Evolutionary conservation across 805 yeast species (phyloP).

Genomic region (Metschnikowia hibisci): DNA sequence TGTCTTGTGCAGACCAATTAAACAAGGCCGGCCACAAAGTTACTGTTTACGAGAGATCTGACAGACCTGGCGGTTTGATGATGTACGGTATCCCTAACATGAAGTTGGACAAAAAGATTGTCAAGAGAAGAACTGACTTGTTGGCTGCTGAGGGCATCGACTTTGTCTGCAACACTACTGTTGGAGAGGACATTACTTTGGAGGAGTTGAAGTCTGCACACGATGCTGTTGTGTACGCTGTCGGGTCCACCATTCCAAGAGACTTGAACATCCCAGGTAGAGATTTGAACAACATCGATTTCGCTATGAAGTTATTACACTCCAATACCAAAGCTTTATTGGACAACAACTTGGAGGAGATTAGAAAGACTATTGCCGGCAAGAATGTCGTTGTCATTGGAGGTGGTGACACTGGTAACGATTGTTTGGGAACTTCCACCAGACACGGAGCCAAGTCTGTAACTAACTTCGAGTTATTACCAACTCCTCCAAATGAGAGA

Average conservation of each 20-base stretch:
- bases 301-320: conserved; percentile 88
- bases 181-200: conserved; percentile 79
- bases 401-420: conserved; percentile 99
- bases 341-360: conserved; percentile 73
- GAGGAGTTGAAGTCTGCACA: conserved; percentile 58
- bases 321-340: conserved; percentile 87
- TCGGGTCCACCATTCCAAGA: conserved; percentile 96
- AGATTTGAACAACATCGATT: conserved; percentile 82
- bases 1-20: conserved; percentile 95
- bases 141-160: conserved; percentile 86
- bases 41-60: conserved; percentile 89
- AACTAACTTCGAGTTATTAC: conserved; percentile 88
- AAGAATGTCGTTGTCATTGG: conserved; percentile 95
- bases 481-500: conserved; percentile 82
- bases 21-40: conserved; percentile 94
- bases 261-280: conserved; percentile 94
- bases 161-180: conserved; percentile 69
- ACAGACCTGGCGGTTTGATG: conserved; percentile 92
- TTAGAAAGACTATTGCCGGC: conserved; percentile 67
- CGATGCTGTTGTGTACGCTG: conserved; percentile 87
- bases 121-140: conserved; percentile 88
- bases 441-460: conserved; percentile 97
- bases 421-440: conserved; percentile 95
- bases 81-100: conserved; percentile 99
- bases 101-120: conserved; percentile 92